These are phyloP conservation scores for Colletotrichum shisoi DNA, from an alignment of 2,329 filamentous ascomycete species.

Conservation along the genomic window DNA sequence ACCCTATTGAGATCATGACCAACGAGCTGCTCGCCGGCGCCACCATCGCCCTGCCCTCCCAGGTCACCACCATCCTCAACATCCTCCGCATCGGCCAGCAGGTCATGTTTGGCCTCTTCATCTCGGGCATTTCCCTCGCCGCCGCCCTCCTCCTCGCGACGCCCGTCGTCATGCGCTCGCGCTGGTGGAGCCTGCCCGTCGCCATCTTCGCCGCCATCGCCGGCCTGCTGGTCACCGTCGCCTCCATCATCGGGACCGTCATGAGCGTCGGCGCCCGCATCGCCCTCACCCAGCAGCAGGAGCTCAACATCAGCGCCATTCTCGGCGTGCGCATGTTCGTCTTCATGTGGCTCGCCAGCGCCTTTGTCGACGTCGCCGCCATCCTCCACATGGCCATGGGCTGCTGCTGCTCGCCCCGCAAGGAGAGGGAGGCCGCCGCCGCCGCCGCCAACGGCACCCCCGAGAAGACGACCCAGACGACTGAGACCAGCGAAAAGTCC, in stretches of 20 bases:
- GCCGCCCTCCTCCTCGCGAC: conserved; percentile 76
- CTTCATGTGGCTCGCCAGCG: conserved; percentile 87
- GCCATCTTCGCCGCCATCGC: conserved; percentile 72
- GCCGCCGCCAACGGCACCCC: conserved; percentile 9
- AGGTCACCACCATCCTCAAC: conserved; percentile 75
- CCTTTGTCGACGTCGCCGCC: conserved; percentile 72
- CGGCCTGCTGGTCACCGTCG: conserved; percentile 72
- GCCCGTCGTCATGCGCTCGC: conserved; percentile 62
- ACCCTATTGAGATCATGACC: conserved; percentile 82
- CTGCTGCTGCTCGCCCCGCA: conserved; percentile 68
- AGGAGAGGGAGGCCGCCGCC: conserved; percentile 18
- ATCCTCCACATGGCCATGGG: conserved; percentile 77
- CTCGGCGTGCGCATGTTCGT: conserved; percentile 79
- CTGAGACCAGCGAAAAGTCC: conserved; percentile 27
- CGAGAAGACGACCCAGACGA: conserved; percentile 33
- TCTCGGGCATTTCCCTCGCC: conserved; percentile 73
- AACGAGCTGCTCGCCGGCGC: conserved; percentile 82
- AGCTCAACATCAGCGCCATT: conserved; percentile 77
- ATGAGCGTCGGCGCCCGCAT: conserved; percentile 85
- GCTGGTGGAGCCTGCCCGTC: conserved; percentile 71
- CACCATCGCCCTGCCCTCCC: conserved; percentile 78
- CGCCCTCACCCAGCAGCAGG: conserved; percentile 73
- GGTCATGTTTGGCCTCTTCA: conserved; percentile 90
- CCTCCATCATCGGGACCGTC: conserved; percentile 77
- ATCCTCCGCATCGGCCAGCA: conserved; percentile 78